A percentile compares a stretch with the other conserved stretches of the same genome.
Evolutionary conservation across 2,329 filamentous ascomycete genomes (phyloP).

Genomic region (Exophiala oligosperma): DNA sequence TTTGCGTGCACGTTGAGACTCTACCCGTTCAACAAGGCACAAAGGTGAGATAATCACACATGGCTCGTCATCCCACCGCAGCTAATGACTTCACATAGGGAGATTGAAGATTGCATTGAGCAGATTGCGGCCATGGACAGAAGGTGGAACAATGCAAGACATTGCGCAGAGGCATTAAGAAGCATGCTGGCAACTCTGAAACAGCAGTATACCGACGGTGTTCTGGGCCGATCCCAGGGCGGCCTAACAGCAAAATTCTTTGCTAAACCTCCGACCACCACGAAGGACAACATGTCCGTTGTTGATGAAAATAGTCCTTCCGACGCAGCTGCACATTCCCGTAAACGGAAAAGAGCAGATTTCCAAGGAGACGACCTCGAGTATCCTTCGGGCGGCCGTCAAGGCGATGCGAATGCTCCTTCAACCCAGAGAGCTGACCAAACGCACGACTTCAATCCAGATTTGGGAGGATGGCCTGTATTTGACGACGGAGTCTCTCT

Average conservation of each 20-base stretch:
- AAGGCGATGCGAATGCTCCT: not conserved
- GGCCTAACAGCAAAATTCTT: not conserved
- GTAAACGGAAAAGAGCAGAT: not conserved
- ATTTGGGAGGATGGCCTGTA: not conserved
- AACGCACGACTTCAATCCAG: conserved; percentile 4
- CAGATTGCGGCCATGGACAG: conserved; percentile 5
- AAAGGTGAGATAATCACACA: not conserved
- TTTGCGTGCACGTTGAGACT: conserved; percentile 33
- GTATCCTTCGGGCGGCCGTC: not conserved
- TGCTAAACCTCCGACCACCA: not conserved
- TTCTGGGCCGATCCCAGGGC: not conserved
- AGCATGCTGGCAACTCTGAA: conserved; percentile 8
- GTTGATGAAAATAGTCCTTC: not conserved
- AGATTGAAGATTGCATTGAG: conserved; percentile 9
- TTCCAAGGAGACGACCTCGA: not conserved
- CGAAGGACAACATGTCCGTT: not conserved
- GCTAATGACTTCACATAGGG: not conserved
- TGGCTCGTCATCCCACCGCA: not conserved
- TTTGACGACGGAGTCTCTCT: conserved; percentile 1
- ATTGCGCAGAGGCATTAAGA: conserved; percentile 10
- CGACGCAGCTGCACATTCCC: not conserved
- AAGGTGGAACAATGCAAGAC: conserved; percentile 13
- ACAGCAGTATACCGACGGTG: conserved; percentile 1
- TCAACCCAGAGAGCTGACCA: not conserved
- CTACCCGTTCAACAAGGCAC: conserved; percentile 14